Conservation (phyloP, 2,329 filamentous ascomycete species). For the Pseudogymnoascus sp. region DNA sequence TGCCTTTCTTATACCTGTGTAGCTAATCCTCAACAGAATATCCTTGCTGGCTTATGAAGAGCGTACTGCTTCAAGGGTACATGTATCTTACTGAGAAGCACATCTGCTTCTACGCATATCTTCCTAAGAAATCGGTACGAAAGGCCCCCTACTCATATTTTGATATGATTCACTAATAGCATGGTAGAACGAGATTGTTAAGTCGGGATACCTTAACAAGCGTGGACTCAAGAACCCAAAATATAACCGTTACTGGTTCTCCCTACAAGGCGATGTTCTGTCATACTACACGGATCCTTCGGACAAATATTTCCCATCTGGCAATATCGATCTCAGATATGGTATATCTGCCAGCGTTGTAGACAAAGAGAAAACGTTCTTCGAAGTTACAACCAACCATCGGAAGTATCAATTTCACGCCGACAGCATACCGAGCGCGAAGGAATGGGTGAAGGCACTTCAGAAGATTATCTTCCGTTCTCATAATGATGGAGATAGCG, state of each 20-base stretch:
- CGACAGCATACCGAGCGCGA: constrained; percentile 80
- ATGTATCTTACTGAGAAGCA: constrained; percentile 92
- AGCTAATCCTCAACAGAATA: constrained; percentile 56
- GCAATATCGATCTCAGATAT: constrained; percentile 87
- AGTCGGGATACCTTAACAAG: constrained; percentile 84
- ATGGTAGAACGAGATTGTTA: constrained; percentile 62
- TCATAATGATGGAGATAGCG: constrained; percentile 92
- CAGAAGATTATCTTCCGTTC: constrained; percentile 94
- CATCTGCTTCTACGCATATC: constrained; percentile 93
- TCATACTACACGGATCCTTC: constrained; percentile 81
- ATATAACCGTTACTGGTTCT: constrained; percentile 89
- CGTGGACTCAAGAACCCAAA: constrained; percentile 81
- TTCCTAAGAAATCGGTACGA: constrained; percentile 83
- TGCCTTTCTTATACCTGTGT: neutral
- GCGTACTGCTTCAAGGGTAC: constrained; percentile 85
- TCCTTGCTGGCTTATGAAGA: constrained; percentile 88
- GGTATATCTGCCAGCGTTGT: constrained; percentile 77
- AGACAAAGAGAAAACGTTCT: constrained; percentile 68
- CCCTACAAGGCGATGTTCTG: constrained; percentile 83
- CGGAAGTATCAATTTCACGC: constrained; percentile 82
- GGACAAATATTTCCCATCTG: constrained; percentile 84
- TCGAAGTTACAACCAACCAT: constrained; percentile 75
- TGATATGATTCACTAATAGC: constrained; percentile 24
- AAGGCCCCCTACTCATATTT: neutral
- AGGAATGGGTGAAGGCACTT: constrained; percentile 92